Evolutionary conservation across 208 protist genomes (phyloP).

Genomic region (Trypanosoma vivax): DNA sequence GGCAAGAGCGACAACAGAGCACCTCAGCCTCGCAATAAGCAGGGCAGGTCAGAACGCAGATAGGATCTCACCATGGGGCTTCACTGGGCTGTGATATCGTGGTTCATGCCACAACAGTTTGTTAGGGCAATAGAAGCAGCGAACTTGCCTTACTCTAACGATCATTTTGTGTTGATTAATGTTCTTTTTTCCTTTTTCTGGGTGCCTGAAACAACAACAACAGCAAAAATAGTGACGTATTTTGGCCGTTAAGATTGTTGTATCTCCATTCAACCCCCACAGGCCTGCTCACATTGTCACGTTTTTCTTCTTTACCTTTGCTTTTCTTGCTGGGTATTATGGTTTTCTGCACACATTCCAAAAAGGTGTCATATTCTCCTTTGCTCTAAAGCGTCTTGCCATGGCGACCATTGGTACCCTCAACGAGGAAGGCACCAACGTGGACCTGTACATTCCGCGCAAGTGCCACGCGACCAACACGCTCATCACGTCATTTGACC

Average conservation of each 20-base stretch:
- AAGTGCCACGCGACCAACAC: slow-evolving; percentile 94
- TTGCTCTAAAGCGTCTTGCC: slow-evolving; percentile 6
- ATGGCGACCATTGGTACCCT: slow-evolving; percentile 81
- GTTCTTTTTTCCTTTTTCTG: no score
- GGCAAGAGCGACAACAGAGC: slow-evolving; percentile 4
- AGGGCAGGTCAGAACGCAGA: slow-evolving; percentile 3
- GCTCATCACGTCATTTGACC: slow-evolving; percentile 82
- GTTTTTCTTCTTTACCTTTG: neutral
- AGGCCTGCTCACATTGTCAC: neutral
- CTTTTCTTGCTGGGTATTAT: no score
- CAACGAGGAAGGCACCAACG: slow-evolving; percentile 87
- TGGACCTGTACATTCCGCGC: slow-evolving; percentile 94
- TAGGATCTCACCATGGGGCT: neutral
- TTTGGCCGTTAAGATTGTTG: no score
- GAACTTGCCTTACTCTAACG: no score
- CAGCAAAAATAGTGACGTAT: no score
- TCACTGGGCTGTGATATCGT: no score
- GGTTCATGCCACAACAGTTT: no score
- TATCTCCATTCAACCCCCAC: no score
- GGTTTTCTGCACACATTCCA: neutral
- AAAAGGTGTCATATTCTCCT: slow-evolving; percentile 3
- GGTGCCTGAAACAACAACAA: no score
- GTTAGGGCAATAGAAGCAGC: no score
- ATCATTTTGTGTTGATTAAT: neutral
- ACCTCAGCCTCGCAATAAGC: neutral